Evolutionary conservation across 768 basidiomycete species (phyloP).

Genomic region (Ramaria sp.): DNA sequence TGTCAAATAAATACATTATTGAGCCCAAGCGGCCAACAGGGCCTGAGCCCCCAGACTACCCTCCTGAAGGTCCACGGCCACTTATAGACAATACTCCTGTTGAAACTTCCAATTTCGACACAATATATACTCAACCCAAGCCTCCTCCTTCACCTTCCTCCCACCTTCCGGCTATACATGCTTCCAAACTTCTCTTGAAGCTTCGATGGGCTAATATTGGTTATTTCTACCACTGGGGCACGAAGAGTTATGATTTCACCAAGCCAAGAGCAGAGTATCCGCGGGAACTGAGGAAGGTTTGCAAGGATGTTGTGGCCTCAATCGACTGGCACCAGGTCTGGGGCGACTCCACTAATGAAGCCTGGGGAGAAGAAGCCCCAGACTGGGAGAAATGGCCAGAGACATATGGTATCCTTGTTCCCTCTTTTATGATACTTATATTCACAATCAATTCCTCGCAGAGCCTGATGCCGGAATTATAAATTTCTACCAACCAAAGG

Average conservation of each 20-base stretch:
- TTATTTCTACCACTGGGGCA: conserved; percentile 95
- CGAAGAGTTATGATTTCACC: conserved; percentile 87
- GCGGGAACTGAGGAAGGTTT: conserved; percentile 41
- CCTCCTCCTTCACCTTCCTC: conserved; percentile 54
- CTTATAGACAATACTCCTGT: conserved; percentile 68
- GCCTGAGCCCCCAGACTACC: conserved; percentile 4
- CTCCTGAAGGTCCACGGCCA: conserved; percentile 40
- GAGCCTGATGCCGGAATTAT: conserved; percentile 96
- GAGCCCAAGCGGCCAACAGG: conserved; percentile 33
- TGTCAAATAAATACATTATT: conserved; percentile 18
- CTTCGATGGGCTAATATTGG: conserved; percentile 95
- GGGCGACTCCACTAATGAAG: conserved; percentile 21
- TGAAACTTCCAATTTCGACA: conserved; percentile 39
- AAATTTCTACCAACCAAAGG: conserved; percentile 85
- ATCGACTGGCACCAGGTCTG: conserved; percentile 70
- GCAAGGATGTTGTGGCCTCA: conserved; percentile 44
- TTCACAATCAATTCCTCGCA: conserved; percentile 21
- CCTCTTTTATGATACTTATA: not conserved
- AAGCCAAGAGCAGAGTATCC: conserved; percentile 57
- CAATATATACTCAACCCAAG: conserved; percentile 46
- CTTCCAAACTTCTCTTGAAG: conserved; percentile 56
- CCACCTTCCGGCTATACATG: conserved; percentile 36
- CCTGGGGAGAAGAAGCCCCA: conserved; percentile 41
- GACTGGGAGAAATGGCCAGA: conserved; percentile 70
- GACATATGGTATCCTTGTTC: conserved; percentile 53